phyloP scores from a whole-genome alignment of 768 basidiomycete species.

The Rubroboletus pulcherrimus region DNA sequence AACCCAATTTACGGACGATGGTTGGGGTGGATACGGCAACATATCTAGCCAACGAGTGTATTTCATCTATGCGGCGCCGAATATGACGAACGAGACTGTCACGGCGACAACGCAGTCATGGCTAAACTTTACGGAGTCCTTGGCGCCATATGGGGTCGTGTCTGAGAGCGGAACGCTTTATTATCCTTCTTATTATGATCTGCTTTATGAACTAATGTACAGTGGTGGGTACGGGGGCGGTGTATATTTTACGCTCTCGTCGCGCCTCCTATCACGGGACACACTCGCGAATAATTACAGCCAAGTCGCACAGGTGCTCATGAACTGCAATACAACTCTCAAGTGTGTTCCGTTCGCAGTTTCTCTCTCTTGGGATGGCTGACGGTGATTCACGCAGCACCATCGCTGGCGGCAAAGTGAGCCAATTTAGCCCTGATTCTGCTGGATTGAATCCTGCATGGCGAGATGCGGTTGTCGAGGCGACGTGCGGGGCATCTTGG shows the following conservation, averaged over 20 bases:
- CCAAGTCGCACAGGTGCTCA: constrained; percentile 22
- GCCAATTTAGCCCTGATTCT: constrained; percentile 32
- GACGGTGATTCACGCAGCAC: constrained; percentile 30
- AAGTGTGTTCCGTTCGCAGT: constrained; percentile 2
- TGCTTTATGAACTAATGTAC: constrained; percentile 17
- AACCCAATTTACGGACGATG: constrained; percentile 36
- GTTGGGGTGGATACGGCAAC: constrained; percentile 42
- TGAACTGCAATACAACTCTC: neutral
- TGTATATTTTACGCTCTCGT: constrained; percentile 9
- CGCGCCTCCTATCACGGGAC: constrained; percentile 34
- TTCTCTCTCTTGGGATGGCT: neutral
- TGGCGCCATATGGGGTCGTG: constrained; percentile 17
- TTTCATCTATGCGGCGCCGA: constrained; percentile 23
- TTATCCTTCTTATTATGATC: constrained; percentile 19
- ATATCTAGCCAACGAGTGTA: neutral
- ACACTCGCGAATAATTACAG: constrained; percentile 20
- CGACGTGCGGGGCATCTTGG: constrained; percentile 10
- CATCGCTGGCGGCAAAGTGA: constrained; percentile 44
- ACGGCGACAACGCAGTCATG: constrained; percentile 34
- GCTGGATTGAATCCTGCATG: constrained; percentile 47
- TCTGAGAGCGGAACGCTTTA: constrained; percentile 23
- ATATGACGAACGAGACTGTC: constrained; percentile 32
- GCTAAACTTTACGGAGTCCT: constrained; percentile 18
- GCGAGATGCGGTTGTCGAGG: constrained; percentile 35
- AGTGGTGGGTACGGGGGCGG: constrained; percentile 13